Percentiles rank a stretch among this genome's conserved stretches.
Conservation (phyloP, 768 basidiomycete species). For the Pulveroboletus sp. region DNA sequence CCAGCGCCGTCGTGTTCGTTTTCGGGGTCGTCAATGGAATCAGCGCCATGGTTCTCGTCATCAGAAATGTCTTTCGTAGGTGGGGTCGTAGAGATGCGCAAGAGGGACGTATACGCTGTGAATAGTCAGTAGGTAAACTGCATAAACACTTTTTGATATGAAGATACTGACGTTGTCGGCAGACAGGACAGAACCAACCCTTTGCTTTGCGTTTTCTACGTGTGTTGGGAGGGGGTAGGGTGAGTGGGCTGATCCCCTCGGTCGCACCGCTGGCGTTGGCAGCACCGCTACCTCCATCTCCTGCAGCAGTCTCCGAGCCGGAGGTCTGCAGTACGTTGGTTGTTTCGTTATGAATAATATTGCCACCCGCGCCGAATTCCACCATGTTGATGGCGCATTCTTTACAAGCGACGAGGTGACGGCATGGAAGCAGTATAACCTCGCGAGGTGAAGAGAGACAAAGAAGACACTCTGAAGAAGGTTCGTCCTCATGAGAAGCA, state of each 20-base stretch:
- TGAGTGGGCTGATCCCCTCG: slow-evolving; percentile 21
- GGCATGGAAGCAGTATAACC: slow-evolving; percentile 88
- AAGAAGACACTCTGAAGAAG: slow-evolving; percentile 85
- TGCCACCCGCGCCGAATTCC: slow-evolving; percentile 92
- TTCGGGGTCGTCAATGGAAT: slow-evolving; percentile 27
- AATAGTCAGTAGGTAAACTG: not conserved
- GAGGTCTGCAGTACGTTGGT: slow-evolving; percentile 28
- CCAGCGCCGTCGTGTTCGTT: slow-evolving; percentile 18
- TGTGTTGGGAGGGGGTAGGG: slow-evolving; percentile 35
- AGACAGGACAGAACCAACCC: slow-evolving; percentile 97
- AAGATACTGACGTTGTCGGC: slow-evolving; percentile 79
- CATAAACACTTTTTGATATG: not conserved
- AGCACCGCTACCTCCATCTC: slow-evolving; percentile 17
- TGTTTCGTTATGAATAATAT: slow-evolving; percentile 59
- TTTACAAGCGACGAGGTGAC: slow-evolving; percentile 92
- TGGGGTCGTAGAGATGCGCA: slow-evolving; percentile 73
- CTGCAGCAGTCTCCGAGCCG: slow-evolving; percentile 21
- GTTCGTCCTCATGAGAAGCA: slow-evolving; percentile 54
- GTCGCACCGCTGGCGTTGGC: slow-evolving; percentile 19
- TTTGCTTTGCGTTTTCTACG: slow-evolving; percentile 90
- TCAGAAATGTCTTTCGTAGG: slow-evolving; percentile 42
- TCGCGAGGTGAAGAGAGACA: slow-evolving; percentile 86
- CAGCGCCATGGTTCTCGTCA: slow-evolving; percentile 25
- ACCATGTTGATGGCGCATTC: slow-evolving; percentile 97
- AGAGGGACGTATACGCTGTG: slow-evolving; percentile 80